These are phyloP conservation scores for Ophiostoma tasmaniense DNA, from an alignment of 2,329 filamentous ascomycete species.

Conservation along the genomic window DNA sequence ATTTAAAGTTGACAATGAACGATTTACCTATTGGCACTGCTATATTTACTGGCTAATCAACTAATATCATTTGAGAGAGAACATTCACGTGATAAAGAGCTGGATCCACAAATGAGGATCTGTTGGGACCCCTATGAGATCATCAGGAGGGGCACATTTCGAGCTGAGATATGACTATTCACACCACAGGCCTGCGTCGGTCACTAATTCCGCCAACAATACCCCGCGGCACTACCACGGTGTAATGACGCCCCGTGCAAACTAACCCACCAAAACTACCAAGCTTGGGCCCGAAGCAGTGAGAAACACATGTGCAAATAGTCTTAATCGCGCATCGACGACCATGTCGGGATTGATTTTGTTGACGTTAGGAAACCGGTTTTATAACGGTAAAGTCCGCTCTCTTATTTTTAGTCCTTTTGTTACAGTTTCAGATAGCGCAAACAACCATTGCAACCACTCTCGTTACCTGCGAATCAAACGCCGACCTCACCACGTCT, in stretches of 20 bases:
- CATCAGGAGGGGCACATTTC: conserved; percentile 3
- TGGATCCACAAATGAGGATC: background rate
- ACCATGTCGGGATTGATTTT: background rate
- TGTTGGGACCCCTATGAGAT: conserved; percentile 3
- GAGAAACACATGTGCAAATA: background rate
- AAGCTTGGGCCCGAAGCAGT: background rate
- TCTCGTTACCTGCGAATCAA: too few species aligned
- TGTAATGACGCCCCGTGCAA: background rate
- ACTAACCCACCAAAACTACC: background rate
- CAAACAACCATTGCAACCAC: background rate
- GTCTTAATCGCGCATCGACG: background rate
- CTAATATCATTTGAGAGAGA: background rate
- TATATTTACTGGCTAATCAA: background rate
- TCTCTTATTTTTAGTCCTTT: background rate
- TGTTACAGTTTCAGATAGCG: background rate
- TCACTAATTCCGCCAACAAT: background rate
- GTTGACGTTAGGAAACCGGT: background rate
- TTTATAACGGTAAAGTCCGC: background rate
- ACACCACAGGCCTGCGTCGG: background rate
- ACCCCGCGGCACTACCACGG: background rate
- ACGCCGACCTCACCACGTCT: background rate
- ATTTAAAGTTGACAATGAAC: background rate
- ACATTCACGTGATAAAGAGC: background rate
- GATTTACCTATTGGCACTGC: background rate
- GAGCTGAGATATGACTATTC: background rate